Conservation (phyloP, 441 rosid genomes). For the Brassica hybrid region DNA sequence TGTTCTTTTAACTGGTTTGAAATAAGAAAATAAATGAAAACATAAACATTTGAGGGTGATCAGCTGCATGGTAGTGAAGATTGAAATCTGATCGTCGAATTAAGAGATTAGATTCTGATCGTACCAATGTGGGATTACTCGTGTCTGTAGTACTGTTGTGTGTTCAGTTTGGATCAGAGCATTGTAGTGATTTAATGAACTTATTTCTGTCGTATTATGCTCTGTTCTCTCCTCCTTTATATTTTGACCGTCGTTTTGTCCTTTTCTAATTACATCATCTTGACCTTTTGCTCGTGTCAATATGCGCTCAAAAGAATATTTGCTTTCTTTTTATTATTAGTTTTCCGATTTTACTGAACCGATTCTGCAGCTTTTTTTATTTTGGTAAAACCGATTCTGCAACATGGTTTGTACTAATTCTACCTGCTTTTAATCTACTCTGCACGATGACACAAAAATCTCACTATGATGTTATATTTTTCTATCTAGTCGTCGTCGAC, state of each 20-base stretch:
- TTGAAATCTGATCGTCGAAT: constrained; percentile 53
- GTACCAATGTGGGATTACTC: constrained; percentile 49
- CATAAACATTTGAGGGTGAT: neutral
- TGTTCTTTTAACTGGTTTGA: neutral
- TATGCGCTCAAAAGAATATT: constrained; percentile 40
- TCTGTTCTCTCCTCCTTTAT: constrained; percentile 22
- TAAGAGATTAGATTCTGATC: constrained; percentile 44
- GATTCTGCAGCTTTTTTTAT: constrained; percentile 21
- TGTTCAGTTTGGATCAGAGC: constrained; percentile 51
- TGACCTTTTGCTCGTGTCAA: constrained; percentile 48
- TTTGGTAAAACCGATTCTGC: constrained; percentile 22
- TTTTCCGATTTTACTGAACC: neutral
- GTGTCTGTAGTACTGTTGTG: constrained; percentile 46
- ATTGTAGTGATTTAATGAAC: constrained; percentile 48
- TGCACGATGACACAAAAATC: constrained; percentile 40
- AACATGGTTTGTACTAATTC: constrained; percentile 40
- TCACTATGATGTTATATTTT: neutral
- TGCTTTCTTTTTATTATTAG: neutral
- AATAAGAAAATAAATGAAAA: neutral
- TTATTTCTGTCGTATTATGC: constrained; percentile 43
- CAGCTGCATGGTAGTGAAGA: constrained; percentile 39
- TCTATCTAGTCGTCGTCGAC: constrained; percentile 9
- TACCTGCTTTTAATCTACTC: constrained; percentile 43
- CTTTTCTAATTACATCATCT: constrained; percentile 36
- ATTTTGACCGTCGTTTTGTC: constrained; percentile 65